These are phyloP conservation scores for Tuber magnatum DNA, from an alignment of 495 filamentous ascomycete genomes.

Conservation along the genomic window DNA sequence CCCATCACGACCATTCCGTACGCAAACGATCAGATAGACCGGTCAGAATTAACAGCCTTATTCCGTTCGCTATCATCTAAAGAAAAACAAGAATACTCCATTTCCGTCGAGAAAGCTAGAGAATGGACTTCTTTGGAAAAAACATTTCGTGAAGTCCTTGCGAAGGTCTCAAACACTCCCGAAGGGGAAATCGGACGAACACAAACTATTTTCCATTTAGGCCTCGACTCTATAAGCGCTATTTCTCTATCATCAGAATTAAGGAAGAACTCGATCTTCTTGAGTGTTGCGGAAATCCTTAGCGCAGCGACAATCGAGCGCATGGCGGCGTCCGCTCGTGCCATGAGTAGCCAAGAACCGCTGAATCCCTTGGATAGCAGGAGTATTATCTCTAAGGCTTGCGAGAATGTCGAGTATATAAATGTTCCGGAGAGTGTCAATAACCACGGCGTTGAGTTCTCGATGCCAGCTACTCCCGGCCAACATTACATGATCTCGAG, in stretches of 20 bases:
- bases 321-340: constrained; percentile 46
- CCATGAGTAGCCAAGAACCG: constrained; percentile 19
- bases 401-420: constrained; percentile 42
- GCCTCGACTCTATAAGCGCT: constrained; percentile 83
- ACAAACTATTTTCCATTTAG: constrained; percentile 75
- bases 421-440: constrained; percentile 42
- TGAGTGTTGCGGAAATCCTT: constrained; percentile 61
- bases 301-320: constrained; percentile 55
- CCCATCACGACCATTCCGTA: constrained; percentile 19
- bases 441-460: constrained; percentile 47
- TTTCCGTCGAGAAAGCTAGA: constrained; percentile 14
- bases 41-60: constrained; percentile 17
- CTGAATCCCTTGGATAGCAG: constrained; percentile 32
- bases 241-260: constrained; percentile 65
- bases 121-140: constrained; percentile 47
- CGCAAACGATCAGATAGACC: constrained; percentile 16
- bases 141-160: constrained; percentile 56
- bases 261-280: constrained; percentile 51
- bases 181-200: constrained; percentile 53
- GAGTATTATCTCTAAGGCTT: constrained; percentile 38
- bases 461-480: constrained; percentile 60
- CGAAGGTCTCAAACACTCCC: constrained; percentile 56
- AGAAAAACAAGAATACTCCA: constrained; percentile 16
- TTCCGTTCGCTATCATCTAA: constrained; percentile 15
- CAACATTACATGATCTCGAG: constrained; percentile 63